A percentile compares a stretch with the other conserved stretches of the same genome.
phyloP scores from a whole-genome alignment of 306 rosid species.

The Prinsepia uniflora region DNA sequence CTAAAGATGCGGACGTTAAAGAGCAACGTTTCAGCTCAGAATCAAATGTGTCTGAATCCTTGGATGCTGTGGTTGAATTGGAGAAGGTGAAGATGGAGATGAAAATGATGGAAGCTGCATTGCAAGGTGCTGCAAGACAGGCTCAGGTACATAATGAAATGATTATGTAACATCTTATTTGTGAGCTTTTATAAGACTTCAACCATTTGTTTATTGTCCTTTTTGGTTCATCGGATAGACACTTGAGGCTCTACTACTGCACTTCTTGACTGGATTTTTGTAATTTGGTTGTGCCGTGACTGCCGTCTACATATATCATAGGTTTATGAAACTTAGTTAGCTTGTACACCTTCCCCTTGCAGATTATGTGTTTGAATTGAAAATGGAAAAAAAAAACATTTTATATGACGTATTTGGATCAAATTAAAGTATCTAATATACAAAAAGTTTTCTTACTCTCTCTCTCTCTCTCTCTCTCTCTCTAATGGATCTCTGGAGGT shows the following conservation, averaged over 20 bases:
- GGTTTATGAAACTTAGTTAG: background rate
- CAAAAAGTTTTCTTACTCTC: background rate
- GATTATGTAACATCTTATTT: slow-evolving; percentile 25
- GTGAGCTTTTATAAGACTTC: slow-evolving; percentile 12
- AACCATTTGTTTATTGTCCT: slow-evolving; percentile 9
- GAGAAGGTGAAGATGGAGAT: slow-evolving; percentile 74
- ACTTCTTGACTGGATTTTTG: slow-evolving; percentile 7
- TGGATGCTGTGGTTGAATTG: slow-evolving; percentile 52
- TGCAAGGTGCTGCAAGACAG: slow-evolving; percentile 98
- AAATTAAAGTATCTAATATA: background rate
- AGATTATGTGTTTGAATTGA: background rate
- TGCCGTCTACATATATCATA: background rate
- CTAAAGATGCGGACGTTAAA: slow-evolving; percentile 35
- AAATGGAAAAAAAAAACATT: background rate
- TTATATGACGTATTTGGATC: background rate
- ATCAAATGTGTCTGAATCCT: slow-evolving; percentile 33
- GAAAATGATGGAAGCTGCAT: slow-evolving; percentile 95
- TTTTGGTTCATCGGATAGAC: background rate
- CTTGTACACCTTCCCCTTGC: background rate
- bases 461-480: background rate
- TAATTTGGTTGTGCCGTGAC: background rate
- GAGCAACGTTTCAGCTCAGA: slow-evolving; percentile 45
- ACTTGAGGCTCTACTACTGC: background rate
- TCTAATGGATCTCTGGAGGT: background rate
- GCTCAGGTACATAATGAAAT: slow-evolving; percentile 70